Evolutionary conservation across 1,139 yeast genomes (phyloP).

Genomic region (Kurtzmaniella quercitrusa): DNA sequence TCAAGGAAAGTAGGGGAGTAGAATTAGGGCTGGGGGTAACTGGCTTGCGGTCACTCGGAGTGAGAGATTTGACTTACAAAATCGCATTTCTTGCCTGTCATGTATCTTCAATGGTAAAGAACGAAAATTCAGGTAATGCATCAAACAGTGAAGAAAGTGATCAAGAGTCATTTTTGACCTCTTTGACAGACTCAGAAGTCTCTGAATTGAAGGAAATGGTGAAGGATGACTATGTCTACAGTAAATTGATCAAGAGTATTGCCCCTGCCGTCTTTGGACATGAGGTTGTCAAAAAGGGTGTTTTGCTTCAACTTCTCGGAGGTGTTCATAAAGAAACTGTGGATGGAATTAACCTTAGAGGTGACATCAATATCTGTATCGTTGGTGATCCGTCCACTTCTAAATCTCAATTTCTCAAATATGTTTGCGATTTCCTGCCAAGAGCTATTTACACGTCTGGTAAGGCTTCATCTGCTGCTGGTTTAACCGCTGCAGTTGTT

Average conservation of each 20-base stretch:
- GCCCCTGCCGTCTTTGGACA: constrained; percentile 99
- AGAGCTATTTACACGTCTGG: constrained; percentile 97
- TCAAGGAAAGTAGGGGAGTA: constrained; percentile 55
- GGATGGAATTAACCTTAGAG: constrained; percentile 94
- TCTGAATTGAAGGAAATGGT: constrained; percentile 88
- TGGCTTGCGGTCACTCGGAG: constrained; percentile 86
- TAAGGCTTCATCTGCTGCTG: constrained; percentile 98
- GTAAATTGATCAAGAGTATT: constrained; percentile 80
- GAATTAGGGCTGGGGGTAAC: constrained; percentile 81
- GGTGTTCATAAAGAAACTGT: constrained; percentile 95
- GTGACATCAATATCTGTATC: constrained; percentile 93
- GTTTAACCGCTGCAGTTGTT: constrained; percentile 96
- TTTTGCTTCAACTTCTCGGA: constrained; percentile 81
- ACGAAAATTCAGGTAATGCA: constrained; percentile 34
- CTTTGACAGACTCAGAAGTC: constrained; percentile 79
- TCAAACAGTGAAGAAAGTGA: constrained; percentile 40
- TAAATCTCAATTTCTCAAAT: constrained; percentile 91
- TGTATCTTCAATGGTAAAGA: constrained; percentile 59
- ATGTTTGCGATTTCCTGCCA: constrained; percentile 88
- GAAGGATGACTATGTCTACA: constrained; percentile 80
- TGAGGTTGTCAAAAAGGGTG: constrained; percentile 89
- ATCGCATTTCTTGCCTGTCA: constrained; percentile 91
- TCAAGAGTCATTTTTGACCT: constrained; percentile 76
- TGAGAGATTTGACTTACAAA: constrained; percentile 87
- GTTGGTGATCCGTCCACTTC: constrained; percentile 99